phyloP scores from a whole-genome alignment of 331 rosid species.

The Quercus phellos region DNA sequence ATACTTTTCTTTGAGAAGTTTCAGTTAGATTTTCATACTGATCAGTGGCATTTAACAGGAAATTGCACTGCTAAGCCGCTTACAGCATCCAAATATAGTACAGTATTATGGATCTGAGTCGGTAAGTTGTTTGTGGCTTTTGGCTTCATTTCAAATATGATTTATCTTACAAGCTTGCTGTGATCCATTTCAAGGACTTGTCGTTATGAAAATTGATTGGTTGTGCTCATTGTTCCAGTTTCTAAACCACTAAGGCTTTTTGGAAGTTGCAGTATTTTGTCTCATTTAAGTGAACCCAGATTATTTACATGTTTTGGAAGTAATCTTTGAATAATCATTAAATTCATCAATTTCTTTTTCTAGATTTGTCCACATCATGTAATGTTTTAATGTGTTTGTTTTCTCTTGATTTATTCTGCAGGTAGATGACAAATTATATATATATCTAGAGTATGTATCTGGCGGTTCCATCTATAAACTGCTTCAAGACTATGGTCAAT shows the following conservation, averaged over 20 bases:
- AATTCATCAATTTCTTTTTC: background rate
- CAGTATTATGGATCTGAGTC: slow-evolving; percentile 86
- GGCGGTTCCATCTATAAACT: slow-evolving; percentile 96
- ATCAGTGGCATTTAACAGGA: slow-evolving; percentile 52
- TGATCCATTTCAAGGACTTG: background rate
- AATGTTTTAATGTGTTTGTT: background rate
- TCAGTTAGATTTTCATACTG: slow-evolving; percentile 22
- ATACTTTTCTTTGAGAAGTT: background rate
- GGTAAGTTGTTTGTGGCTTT: slow-evolving; percentile 43
- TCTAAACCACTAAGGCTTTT: background rate
- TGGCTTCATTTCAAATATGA: background rate
- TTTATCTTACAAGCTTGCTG: background rate
- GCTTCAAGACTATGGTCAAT: slow-evolving; percentile 85
- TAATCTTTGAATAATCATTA: background rate
- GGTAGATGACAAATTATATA: slow-evolving; percentile 84
- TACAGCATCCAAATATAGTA: slow-evolving; percentile 90
- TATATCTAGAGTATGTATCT: slow-evolving; percentile 93
- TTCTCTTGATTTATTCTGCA: slow-evolving; percentile 25
- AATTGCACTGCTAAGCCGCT: slow-evolving; percentile 75
- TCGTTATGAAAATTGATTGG: background rate
- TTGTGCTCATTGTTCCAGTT: background rate
- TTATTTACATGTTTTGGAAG: background rate
- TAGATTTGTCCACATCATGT: background rate
- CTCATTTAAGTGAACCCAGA: background rate
- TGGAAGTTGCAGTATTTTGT: background rate